A percentile compares a stretch with the other conserved stretches of the same genome.
Evolutionary conservation across 768 basidiomycete species (phyloP).

Genomic region (Russula brevipes): DNA sequence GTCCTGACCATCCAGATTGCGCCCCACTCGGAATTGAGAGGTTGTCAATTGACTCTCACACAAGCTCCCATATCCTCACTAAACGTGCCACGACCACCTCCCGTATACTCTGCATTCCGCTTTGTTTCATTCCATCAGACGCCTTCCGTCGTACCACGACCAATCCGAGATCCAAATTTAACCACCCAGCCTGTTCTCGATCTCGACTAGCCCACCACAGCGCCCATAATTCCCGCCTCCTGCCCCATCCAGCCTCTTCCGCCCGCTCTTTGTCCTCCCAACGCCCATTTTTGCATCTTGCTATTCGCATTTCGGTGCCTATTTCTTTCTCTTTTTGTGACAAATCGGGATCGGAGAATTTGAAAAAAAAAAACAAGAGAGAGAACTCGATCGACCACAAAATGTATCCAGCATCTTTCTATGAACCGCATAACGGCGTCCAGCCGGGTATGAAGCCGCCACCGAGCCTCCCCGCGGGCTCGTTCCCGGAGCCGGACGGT

Average conservation of each 20-base stretch:
- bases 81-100: neutral
- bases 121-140: conserved; percentile 8
- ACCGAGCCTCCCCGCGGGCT: conserved; percentile 9
- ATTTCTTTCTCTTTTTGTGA: neutral
- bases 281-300: too few relatives aligned
- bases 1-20: conserved; percentile 10
- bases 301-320: too few relatives aligned
- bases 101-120: neutral
- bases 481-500: conserved; percentile 23
- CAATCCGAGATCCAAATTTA: neutral
- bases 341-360: neutral
- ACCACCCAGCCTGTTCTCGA: neutral
- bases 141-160: neutral
- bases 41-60: conserved; percentile 7
- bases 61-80: neutral
- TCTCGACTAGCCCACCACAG: neutral
- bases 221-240: conserved; percentile 8
- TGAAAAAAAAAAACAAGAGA: neutral
- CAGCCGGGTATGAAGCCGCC: conserved; percentile 25
- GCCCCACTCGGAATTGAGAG: conserved; percentile 2
- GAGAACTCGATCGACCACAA: neutral
- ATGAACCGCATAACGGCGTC: conserved; percentile 23
- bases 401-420: conserved; percentile 23
- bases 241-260: neutral
- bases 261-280: neutral